These are phyloP conservation scores for Eremothecium sinecaudum DNA, from an alignment of 1,139 yeast species.

Conservation along the genomic window DNA sequence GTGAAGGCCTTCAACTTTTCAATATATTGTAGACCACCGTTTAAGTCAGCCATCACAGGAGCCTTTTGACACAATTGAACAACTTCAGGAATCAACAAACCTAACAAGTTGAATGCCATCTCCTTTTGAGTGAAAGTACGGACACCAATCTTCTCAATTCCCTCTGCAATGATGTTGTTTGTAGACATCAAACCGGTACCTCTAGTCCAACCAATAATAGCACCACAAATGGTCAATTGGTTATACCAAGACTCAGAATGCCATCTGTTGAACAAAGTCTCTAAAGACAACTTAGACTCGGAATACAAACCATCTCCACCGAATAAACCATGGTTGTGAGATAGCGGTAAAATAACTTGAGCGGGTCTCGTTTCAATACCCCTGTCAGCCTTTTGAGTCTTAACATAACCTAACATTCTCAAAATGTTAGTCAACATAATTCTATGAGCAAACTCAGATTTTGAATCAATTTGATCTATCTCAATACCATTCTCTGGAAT, in stretches of 20 bases:
- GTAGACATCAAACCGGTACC: constrained; percentile 98
- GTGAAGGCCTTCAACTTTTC: constrained; percentile 88
- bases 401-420: constrained; percentile 85
- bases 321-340: constrained; percentile 98
- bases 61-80: constrained; percentile 82
- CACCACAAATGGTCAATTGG: constrained; percentile 94
- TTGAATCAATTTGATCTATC: constrained; percentile 83
- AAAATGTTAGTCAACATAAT: constrained; percentile 93
- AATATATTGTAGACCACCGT: constrained; percentile 94
- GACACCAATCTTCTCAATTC: constrained; percentile 90
- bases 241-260: constrained; percentile 93
- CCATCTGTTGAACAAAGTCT: constrained; percentile 98
- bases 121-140: constrained; percentile 97
- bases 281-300: constrained; percentile 90
- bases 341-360: constrained; percentile 88
- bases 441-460: constrained; percentile 95
- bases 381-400: constrained; percentile 62
- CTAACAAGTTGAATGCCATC: constrained; percentile 97
- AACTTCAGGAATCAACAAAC: constrained; percentile 81
- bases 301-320: constrained; percentile 98
- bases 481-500: constrained; percentile 98
- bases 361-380: constrained; percentile 95
- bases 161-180: constrained; percentile 95
- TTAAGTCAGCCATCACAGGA: constrained; percentile 95
- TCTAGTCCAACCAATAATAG: constrained; percentile 98